A percentile compares a stretch with the other conserved stretches of the same genome.
phyloP scores from a whole-genome alignment of 768 basidiomycete genomes.

The Hirschioporus abietinus region DNA sequence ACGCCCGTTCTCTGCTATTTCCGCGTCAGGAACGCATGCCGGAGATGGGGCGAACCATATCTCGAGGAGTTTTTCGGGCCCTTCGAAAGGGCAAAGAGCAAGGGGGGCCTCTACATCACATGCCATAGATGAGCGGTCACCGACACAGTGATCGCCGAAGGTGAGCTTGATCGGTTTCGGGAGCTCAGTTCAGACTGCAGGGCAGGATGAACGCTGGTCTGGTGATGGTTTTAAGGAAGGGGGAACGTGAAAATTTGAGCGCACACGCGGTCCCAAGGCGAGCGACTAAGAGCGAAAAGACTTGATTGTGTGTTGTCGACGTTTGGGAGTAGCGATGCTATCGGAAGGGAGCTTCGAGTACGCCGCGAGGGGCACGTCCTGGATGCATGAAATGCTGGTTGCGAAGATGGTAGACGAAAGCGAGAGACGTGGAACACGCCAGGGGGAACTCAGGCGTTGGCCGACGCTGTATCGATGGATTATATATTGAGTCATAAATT shows the following conservation, averaged over 20 bases:
- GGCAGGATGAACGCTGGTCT: slow-evolving; percentile 15
- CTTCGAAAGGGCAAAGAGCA: slow-evolving; percentile 65
- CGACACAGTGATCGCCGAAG: slow-evolving; percentile 8
- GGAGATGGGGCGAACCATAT: slow-evolving; percentile 92
- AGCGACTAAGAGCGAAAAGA: slow-evolving; percentile 23
- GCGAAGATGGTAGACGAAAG: slow-evolving; percentile 4
- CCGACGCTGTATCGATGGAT: not conserved
- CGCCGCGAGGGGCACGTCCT: slow-evolving; percentile 29
- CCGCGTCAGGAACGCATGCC: slow-evolving; percentile 47
- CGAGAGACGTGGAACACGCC: not conserved
- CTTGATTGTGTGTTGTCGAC: slow-evolving; percentile 2
- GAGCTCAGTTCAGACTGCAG: slow-evolving; percentile 13
- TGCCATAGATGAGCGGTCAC: slow-evolving; percentile 7
- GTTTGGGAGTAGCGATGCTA: slow-evolving; percentile 35
- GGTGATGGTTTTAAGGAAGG: slow-evolving; percentile 19
- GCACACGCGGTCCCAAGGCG: slow-evolving; percentile 4
- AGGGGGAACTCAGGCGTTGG: not conserved
- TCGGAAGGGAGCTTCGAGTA: slow-evolving; percentile 36
- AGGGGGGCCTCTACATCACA: slow-evolving; percentile 23
- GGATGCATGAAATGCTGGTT: slow-evolving; percentile 39
- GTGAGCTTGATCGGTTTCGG: slow-evolving; percentile 5
- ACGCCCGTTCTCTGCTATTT: slow-evolving; percentile 34
- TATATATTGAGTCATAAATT: not conserved
- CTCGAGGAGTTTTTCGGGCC: slow-evolving; percentile 93
- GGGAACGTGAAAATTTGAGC: slow-evolving; percentile 13